These are phyloP conservation scores for Scheffersomyces illinoinensis DNA, from an alignment of 1,139 yeast species.

Conservation along the genomic window DNA sequence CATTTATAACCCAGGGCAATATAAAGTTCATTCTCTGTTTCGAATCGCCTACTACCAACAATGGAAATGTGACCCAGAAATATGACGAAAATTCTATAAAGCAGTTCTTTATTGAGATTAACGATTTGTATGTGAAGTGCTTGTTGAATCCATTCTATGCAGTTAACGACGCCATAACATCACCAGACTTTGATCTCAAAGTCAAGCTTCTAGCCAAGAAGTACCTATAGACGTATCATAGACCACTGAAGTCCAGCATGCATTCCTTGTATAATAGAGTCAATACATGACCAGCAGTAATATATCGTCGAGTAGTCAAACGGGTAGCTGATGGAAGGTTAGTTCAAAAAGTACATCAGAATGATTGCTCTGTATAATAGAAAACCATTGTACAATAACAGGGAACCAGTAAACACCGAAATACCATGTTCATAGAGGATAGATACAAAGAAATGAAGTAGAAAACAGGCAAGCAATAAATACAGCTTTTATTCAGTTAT, in stretches of 20 bases:
- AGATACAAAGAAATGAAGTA: not conserved
- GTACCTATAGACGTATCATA: slow-evolving; percentile 47
- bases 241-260: not conserved
- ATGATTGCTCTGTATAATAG: no score
- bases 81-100: slow-evolving; percentile 73
- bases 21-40: slow-evolving; percentile 79
- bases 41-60: slow-evolving; percentile 35
- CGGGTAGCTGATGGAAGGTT: not conserved
- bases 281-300: not conserved
- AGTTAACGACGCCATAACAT: slow-evolving; percentile 71
- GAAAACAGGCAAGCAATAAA: not conserved
- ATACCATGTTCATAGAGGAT: no score
- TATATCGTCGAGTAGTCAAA: not conserved
- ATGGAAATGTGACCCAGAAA: slow-evolving; percentile 15
- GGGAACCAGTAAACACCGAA: not conserved
- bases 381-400: not conserved
- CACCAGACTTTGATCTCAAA: slow-evolving; percentile 74
- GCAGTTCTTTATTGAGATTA: slow-evolving; percentile 81
- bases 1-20: slow-evolving; percentile 86
- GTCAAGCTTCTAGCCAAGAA: slow-evolving; percentile 74
- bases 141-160: slow-evolving; percentile 84
- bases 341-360: no score
- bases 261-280: not conserved
- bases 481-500: not conserved
- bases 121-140: slow-evolving; percentile 86